Evolutionary conservation across 2,329 filamentous ascomycete genomes (phyloP).

Genomic region (Hypocreales sp.): DNA sequence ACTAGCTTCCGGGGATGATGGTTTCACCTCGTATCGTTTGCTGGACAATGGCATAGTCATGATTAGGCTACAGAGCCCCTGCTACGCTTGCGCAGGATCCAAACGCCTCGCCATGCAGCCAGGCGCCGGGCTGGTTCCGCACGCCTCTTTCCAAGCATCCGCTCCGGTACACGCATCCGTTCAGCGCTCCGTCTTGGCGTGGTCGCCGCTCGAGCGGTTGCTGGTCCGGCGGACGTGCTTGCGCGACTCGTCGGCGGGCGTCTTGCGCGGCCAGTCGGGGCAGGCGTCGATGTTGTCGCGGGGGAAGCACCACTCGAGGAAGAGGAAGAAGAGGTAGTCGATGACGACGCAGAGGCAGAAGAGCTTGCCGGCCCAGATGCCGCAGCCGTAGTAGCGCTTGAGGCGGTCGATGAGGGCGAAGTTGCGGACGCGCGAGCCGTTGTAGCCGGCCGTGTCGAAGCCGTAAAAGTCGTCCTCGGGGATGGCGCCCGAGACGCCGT

Average conservation of each 20-base stretch:
- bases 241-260: slow-evolving; percentile 15
- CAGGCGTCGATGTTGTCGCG: slow-evolving; percentile 77
- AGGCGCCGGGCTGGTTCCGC: too few relatives aligned
- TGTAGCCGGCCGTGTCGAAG: slow-evolving; percentile 54
- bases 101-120: too few relatives aligned
- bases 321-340: slow-evolving; percentile 80
- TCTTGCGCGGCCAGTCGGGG: slow-evolving; percentile 80
- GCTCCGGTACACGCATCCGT: too few relatives aligned
- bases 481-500: slow-evolving; percentile 78
- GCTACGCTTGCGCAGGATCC: too few relatives aligned
- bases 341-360: slow-evolving; percentile 92
- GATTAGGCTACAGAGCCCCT: too few relatives aligned
- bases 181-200: slow-evolving; percentile 8
- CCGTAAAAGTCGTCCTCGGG: slow-evolving; percentile 81
- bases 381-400: slow-evolving; percentile 94
- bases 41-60: too few relatives aligned
- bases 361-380: slow-evolving; percentile 94
- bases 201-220: slow-evolving; percentile 17
- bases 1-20: too few relatives aligned
- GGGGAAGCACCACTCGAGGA: slow-evolving; percentile 78
- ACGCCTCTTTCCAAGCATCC: too few relatives aligned
- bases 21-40: too few relatives aligned
- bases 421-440: slow-evolving; percentile 59
- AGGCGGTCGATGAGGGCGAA: slow-evolving; percentile 89
- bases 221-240: slow-evolving; percentile 14